phyloP scores from a whole-genome alignment of 805 yeast species.

The Pichia occidentalis region DNA sequence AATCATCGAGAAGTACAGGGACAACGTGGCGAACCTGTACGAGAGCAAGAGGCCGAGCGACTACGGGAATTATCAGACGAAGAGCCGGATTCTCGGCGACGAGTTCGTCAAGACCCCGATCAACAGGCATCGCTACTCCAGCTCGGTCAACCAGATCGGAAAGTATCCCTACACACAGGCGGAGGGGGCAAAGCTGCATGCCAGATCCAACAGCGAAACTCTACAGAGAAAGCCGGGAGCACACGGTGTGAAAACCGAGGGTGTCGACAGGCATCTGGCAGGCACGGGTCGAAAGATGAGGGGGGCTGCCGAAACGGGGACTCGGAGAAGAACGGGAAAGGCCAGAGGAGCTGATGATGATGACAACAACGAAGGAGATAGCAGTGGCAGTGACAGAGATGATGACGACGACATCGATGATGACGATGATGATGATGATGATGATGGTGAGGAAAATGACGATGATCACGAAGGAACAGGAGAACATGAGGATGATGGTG shows the following conservation, averaged over 20 bases:
- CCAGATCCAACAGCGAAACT: no score
- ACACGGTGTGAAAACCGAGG: no score
- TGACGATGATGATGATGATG: slow-evolving; percentile 5
- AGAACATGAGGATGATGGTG: slow-evolving; percentile 14
- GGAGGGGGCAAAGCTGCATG: no score
- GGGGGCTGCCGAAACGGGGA: no score
- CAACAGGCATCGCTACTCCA: not conserved
- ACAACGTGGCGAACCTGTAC: slow-evolving; percentile 29
- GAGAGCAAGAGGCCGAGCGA: slow-evolving; percentile 61
- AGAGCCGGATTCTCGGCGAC: slow-evolving; percentile 12
- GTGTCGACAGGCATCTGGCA: no score
- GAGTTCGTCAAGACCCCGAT: not conserved
- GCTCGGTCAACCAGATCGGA: not conserved
- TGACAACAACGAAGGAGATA: slow-evolving; percentile 1
- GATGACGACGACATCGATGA: not conserved
- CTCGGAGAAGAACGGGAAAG: not conserved
- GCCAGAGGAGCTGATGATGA: not conserved
- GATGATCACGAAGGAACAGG: slow-evolving; percentile 8
- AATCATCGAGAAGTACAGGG: slow-evolving; percentile 37
- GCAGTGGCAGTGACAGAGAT: not conserved
- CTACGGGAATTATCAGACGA: slow-evolving; percentile 49
- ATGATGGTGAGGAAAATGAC: slow-evolving; percentile 1
- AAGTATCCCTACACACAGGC: no score
- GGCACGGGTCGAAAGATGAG: no score
- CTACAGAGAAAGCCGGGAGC: no score